Base-by-base conservation (phyloP, 1,284 basidiomycete species). In the Lentinula novae-zelandiae region DNA sequence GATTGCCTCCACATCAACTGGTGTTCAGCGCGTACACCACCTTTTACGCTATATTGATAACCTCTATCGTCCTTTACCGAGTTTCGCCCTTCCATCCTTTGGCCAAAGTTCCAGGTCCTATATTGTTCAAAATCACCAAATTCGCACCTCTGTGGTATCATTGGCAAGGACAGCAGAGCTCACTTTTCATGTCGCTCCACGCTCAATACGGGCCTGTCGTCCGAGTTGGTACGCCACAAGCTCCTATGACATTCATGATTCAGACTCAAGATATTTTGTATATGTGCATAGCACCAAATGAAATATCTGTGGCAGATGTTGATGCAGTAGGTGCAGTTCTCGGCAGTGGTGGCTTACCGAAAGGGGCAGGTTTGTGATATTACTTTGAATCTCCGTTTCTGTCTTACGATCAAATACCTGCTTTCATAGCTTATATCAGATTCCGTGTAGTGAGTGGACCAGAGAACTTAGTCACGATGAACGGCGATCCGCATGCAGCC, bases 11-110 rank as follows among this genome's bases (percentile, higher is more conserved):
- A 6, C 57, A 36, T 13, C 27, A 5, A 42, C 20, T 51, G 33
- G 34, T 63, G 10, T 27, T 60, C 15, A 39, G 34, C 13, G 34
- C 58, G 10, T 63, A 60, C 44, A 13, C 51, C 13, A 53, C 40
- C 39, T 67, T 63, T 57, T 46, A 60, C 15, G 22, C 53, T 15
- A 44, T 63, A 1, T 55, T 75, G 5, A 13, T 63, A 12, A 15
- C 63, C 3, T 73, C 72, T 5, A 67, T 72, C 5, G 51, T 65
- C 4, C 52, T 66, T 1, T 81, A 81, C 63, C 75, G 80, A 1
- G 62, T 80, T 3, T 78, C 79, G 2, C 77, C 78, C 0, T 73
- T 75, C 58, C 79, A 82, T 60, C 79, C 79, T 5, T 69, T 82
- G 9, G 71, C 76, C 2, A 62, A 66, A 31, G 73, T 73, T 62